These are phyloP conservation scores for Diaporthe eres DNA, from an alignment of 2,329 filamentous ascomycete genomes.

Conservation along the genomic window DNA sequence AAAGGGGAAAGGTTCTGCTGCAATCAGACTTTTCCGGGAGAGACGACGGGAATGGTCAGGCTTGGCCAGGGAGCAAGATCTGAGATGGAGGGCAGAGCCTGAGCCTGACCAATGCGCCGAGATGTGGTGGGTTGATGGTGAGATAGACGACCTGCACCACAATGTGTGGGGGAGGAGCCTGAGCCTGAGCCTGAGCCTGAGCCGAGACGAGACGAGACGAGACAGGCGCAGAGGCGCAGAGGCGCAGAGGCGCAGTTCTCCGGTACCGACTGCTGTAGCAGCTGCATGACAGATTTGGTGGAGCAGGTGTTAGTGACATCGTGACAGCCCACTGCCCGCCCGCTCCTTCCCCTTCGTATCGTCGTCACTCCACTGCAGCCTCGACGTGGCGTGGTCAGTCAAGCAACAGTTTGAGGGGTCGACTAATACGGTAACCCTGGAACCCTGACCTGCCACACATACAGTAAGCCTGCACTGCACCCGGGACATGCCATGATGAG, in stretches of 20 bases:
- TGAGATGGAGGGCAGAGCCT: conserved; percentile 6
- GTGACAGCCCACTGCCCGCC: conserved; percentile 28
- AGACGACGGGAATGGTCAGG: conserved; percentile 22
- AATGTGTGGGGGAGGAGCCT: conserved; percentile 2
- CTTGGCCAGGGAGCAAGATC: conserved; percentile 13
- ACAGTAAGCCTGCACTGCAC: neutral
- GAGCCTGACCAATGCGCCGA: conserved; percentile 4
- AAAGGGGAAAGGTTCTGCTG: conserved; percentile 14
- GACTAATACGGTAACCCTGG: neutral
- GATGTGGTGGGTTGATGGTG: conserved; percentile 6
- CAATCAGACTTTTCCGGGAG: conserved; percentile 30
- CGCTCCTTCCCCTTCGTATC: neutral
- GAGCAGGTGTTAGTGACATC: conserved; percentile 35
- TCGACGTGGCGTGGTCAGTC: conserved; percentile 33
- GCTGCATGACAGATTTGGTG: conserved; percentile 31
- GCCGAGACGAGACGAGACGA: no score
- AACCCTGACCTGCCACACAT: neutral
- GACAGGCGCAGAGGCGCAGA: neutral
- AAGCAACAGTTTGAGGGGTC: neutral
- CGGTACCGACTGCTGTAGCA: conserved; percentile 30
- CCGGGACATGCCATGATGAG: neutral
- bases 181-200: no score
- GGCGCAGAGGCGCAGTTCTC: neutral
- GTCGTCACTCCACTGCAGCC: conserved; percentile 37
- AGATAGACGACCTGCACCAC: neutral